Percentiles rank a stretch among this genome's conserved stretches.
Conservation (phyloP, 257 asterid species). For the Penstemon eatonii region DNA sequence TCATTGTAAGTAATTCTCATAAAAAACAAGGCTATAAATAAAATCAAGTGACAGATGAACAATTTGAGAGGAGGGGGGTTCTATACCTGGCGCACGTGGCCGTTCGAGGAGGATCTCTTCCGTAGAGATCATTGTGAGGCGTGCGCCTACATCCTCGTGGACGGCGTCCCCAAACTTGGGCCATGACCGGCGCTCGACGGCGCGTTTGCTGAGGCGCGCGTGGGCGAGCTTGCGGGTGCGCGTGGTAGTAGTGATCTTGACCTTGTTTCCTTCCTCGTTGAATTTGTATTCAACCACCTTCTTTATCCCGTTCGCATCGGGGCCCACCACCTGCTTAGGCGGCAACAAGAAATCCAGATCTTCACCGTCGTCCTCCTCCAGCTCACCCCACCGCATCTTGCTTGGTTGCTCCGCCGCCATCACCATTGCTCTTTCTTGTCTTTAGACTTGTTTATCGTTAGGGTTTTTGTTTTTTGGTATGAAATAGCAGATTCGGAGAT, state of each 20-base stretch:
- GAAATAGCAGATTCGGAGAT: too few species aligned
- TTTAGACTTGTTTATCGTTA: too few species aligned
- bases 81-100: slow-evolving; percentile 74
- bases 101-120: slow-evolving; percentile 90
- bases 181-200: slow-evolving; percentile 85
- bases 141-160: slow-evolving; percentile 75
- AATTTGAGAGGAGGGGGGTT: too few species aligned
- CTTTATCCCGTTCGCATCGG: slow-evolving; percentile 74
- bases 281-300: slow-evolving; percentile 73
- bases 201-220: slow-evolving; percentile 81
- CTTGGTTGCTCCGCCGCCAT: slow-evolving; percentile 49
- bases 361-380: slow-evolving; percentile 86
- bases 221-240: slow-evolving; percentile 81
- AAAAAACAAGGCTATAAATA: too few species aligned
- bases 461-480: too few species aligned
- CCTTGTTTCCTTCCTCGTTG: slow-evolving; percentile 67
- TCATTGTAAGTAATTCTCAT: too few species aligned
- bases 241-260: slow-evolving; percentile 74
- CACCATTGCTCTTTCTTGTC: neutral
- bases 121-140: slow-evolving; percentile 89
- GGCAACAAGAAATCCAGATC: slow-evolving; percentile 68
- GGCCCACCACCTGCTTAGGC: slow-evolving; percentile 71
- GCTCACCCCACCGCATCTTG: slow-evolving; percentile 82
- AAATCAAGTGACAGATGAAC: too few species aligned
- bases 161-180: slow-evolving; percentile 89